Evolutionary conservation across 2,329 filamentous ascomycete species (phyloP).

Genomic region (Exophiala sp.): DNA sequence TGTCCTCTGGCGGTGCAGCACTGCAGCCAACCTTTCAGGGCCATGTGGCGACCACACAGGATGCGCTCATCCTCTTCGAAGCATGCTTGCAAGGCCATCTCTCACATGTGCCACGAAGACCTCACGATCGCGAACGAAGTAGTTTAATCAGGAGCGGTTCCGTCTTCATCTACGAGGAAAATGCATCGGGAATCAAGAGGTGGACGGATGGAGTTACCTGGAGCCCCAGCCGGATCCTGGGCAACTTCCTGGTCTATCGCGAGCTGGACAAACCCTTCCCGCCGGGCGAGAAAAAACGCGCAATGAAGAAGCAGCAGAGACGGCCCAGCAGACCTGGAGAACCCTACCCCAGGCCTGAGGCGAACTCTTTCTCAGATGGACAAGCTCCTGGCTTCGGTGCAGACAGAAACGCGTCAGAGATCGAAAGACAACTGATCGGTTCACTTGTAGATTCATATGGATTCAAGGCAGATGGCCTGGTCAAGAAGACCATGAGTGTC

Average conservation of each 20-base stretch:
- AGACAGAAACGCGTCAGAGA: constrained; percentile 41
- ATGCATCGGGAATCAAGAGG: constrained; percentile 83
- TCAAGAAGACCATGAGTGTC: constrained; percentile 92
- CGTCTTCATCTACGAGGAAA: constrained; percentile 89
- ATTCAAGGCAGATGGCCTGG: constrained; percentile 75
- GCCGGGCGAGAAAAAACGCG: constrained; percentile 79
- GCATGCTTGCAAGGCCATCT: constrained; percentile 68
- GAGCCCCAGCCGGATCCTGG: constrained; percentile 82
- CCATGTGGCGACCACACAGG: constrained; percentile 64
- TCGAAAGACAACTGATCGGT: constrained; percentile 65
- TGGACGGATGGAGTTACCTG: constrained; percentile 92
- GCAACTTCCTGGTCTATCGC: constrained; percentile 81
- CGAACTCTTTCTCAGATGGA: constrained; percentile 37
- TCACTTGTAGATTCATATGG: constrained; percentile 86
- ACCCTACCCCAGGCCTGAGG: constrained; percentile 44
- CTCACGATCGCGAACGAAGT: constrained; percentile 77
- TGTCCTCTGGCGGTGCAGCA: constrained; percentile 38
- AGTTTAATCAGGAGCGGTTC: constrained; percentile 78
- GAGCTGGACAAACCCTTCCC: constrained; percentile 75
- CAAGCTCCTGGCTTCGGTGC: constrained; percentile 35
- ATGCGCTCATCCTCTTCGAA: constrained; percentile 78
- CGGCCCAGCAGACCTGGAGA: constrained; percentile 52
- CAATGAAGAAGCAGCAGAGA: constrained; percentile 64
- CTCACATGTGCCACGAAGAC: constrained; percentile 74
- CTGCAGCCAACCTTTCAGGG: constrained; percentile 66